These are phyloP conservation scores for Gossypium aridum DNA, from an alignment of 441 rosid species.

Conservation along the genomic window DNA sequence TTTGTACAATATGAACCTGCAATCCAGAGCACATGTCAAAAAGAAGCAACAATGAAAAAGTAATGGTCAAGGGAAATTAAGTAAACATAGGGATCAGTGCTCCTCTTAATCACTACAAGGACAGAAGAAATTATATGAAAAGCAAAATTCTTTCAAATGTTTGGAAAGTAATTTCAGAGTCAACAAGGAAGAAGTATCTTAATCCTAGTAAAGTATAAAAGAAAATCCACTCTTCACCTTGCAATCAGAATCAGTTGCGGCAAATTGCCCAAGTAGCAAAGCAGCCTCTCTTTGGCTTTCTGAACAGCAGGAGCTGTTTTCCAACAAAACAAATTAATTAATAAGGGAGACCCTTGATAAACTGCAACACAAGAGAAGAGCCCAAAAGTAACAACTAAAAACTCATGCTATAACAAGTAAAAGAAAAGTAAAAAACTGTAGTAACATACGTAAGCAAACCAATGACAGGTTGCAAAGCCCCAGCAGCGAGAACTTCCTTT, in stretches of 20 bases:
- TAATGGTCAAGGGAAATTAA: not conserved
- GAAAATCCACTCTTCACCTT: constrained; percentile 44
- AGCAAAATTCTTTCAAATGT: not conserved
- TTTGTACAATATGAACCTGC: constrained; percentile 93
- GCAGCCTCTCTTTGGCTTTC: not conserved
- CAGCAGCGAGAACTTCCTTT: constrained; percentile 90
- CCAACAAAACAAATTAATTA: not conserved
- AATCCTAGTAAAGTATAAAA: not conserved
- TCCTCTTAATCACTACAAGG: constrained; percentile 4
- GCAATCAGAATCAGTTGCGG: constrained; percentile 25
- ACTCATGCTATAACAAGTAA: not conserved
- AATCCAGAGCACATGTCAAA: constrained; percentile 7
- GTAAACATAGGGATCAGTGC: not conserved
- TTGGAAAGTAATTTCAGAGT: not conserved
- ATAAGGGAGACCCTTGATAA: not conserved
- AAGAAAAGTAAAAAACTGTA: not conserved
- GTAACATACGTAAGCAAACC: constrained; percentile 69
- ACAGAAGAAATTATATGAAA: not conserved
- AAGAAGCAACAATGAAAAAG: not conserved
- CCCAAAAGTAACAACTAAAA: not conserved
- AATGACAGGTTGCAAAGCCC: constrained; percentile 95
- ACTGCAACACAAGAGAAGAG: not conserved
- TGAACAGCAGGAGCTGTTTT: not conserved
- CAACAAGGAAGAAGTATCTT: constrained; percentile 5
- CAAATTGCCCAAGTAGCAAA: not conserved